Evolutionary conservation across 1,139 yeast species (phyloP), one percentile per base, ranked within the genome.

Genomic region (Yamadazyma taylorii): DNA sequence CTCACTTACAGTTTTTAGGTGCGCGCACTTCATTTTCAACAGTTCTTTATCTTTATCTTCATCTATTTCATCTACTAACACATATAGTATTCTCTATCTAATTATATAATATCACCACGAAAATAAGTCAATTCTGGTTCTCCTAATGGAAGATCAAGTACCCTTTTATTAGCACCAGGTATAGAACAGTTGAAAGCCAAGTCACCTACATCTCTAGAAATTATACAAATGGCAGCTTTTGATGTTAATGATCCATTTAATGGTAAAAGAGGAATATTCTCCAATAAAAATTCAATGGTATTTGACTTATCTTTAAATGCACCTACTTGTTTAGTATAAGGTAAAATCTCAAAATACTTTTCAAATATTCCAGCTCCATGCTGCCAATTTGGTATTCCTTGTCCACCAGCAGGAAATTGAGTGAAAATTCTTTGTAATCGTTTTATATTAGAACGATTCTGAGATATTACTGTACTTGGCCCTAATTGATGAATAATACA

Each of bases 401-500:
- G 47, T 3, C 72, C 69, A 12, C 64, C 50, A 35, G 64, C 61
- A 4, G 83, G 81, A 55, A 85, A 75, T 47, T 61, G 47, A 1
- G 56, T 38, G 28, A 83, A 55, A 5, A 86, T 50, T 0, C 52
- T 55, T 11, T 59, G 51, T 11, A 87, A 60, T 12, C 50, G 48
- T 17, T 58, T 52, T 3, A 53, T 57, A 7, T 74, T 52, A 4
- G 58, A 51, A 4, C 61, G 55, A 7, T 69, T 61, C 39, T 72
- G 64, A 11, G 73, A 64, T 21, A 85, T 73, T 22, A 82, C 73
- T 19, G 79, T 71, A 32, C 59, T 51, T 9, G 97, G 97, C 0
- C 92, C 97, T 27, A 89, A 82, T 12, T 69, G 58, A 3, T 63
- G 52, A 3, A 79, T 53, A 4, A 86, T 64, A 0, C 78, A 65